phyloP scores from a whole-genome alignment of 176 grass and related monocot species.

The Poa annua region DNA sequence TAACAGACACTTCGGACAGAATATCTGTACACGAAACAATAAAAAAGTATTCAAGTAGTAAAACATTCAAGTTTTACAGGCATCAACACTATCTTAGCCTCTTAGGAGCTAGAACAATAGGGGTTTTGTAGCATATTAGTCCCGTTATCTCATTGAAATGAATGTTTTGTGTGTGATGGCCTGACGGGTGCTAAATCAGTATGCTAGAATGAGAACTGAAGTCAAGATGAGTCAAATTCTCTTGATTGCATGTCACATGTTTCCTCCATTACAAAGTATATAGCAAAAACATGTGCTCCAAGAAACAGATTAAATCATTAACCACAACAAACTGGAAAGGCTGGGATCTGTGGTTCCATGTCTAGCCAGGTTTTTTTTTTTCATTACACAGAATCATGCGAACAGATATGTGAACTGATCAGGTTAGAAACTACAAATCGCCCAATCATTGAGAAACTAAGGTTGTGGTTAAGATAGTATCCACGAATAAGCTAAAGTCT shows the following conservation, averaged over 20 bases:
- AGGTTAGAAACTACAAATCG: conserved; percentile 10
- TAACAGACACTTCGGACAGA: conserved; percentile 5
- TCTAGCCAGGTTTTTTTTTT: conserved; percentile 11
- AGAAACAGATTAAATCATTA: conserved; percentile 14
- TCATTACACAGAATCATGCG: not conserved
- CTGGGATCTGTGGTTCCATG: not conserved
- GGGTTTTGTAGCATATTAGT: conserved; percentile 5
- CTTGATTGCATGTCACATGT: not conserved
- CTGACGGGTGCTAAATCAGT: conserved; percentile 5
- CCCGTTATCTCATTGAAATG: conserved; percentile 11
- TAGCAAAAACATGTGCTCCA: not conserved
- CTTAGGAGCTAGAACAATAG: not conserved
- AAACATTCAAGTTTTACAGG: conserved; percentile 12
- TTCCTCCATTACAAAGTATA: not conserved
- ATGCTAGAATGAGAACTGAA: conserved; percentile 3
- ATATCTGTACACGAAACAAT: not conserved
- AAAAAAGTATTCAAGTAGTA: conserved; percentile 21
- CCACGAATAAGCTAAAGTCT: not conserved
- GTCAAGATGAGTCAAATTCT: conserved; percentile 23
- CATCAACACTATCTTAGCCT: conserved; percentile 14
- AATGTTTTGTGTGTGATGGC: not conserved
- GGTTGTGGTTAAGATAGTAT: not conserved
- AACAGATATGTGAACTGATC: not conserved
- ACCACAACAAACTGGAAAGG: conserved; percentile 4
- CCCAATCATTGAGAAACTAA: not conserved